Conservation (phyloP, 495 filamentous ascomycete genomes). For the Podospora pseudoanserina region DNA sequence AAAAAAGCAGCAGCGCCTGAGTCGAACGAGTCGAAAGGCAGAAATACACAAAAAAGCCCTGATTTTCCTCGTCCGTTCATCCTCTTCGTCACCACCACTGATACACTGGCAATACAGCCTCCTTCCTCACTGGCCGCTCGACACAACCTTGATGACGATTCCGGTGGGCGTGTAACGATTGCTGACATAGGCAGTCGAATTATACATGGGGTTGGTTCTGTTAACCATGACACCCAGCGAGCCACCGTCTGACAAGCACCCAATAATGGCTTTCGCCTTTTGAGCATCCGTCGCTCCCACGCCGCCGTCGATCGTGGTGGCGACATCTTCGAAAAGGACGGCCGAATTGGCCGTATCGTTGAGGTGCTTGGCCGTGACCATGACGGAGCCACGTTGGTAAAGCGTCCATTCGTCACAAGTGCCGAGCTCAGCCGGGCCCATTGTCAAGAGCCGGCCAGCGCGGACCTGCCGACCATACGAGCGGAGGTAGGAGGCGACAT, state of each 20-base stretch:
- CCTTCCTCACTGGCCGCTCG: not conserved
- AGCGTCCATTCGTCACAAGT: constrained; percentile 20
- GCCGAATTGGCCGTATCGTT: constrained; percentile 13
- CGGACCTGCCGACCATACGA: not conserved
- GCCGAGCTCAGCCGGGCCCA: not conserved
- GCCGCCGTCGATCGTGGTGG: constrained; percentile 19
- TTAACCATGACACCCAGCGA: constrained; percentile 15
- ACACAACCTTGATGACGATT: constrained; percentile 20
- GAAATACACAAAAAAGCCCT: not conserved
- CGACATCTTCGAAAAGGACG: constrained; percentile 16
- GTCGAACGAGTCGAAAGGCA: not conserved
- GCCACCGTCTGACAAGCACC: constrained; percentile 17
- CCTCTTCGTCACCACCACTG: not conserved
- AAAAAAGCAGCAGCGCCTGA: not conserved
- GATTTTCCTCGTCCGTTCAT: not conserved
- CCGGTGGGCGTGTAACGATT: constrained; percentile 16
- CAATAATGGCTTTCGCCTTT: constrained; percentile 11
- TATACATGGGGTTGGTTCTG: constrained; percentile 12
- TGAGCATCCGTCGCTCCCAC: constrained; percentile 12
- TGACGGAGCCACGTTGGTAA: constrained; percentile 11
- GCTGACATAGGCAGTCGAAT: constrained; percentile 8
- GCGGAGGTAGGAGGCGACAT: not conserved
- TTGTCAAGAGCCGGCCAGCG: not conserved
- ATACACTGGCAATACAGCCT: too few relatives aligned
- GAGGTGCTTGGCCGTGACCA: constrained; percentile 15